Evolutionary conservation across 129 eudicot genomes (phyloP).

Genomic region (Smallanthus sonchifolius): DNA sequence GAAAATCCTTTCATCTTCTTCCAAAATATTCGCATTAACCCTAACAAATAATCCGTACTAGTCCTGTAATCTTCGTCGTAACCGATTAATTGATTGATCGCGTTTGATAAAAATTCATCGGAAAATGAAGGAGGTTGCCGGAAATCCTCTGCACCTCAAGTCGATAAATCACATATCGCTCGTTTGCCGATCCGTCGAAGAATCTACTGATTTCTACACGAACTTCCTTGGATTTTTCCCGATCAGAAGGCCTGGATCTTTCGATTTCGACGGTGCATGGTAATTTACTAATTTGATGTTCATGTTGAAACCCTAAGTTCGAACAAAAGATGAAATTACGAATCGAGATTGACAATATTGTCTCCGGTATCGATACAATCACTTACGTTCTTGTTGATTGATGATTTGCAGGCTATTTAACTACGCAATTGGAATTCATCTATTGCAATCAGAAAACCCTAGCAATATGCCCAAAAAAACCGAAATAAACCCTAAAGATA

Average conservation of each 20-base stretch:
- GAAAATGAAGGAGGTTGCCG: slow-evolving; percentile 50
- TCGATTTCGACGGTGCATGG: slow-evolving; percentile 93
- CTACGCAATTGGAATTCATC: slow-evolving; percentile 83
- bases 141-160: slow-evolving; percentile 68
- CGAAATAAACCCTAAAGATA: slow-evolving; percentile 79
- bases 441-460: slow-evolving; percentile 62
- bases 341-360: not conserved
- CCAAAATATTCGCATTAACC: not conserved
- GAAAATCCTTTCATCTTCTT: not conserved
- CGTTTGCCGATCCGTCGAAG: slow-evolving; percentile 64
- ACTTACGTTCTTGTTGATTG: not conserved
- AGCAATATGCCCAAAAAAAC: slow-evolving; percentile 50
- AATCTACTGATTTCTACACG: slow-evolving; percentile 65
- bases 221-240: slow-evolving; percentile 83
- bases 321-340: not conserved
- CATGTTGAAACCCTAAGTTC: not conserved
- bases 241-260: slow-evolving; percentile 79
- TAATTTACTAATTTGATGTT: slow-evolving; percentile 8
- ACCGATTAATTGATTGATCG: not conserved
- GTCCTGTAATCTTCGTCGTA: not conserved
- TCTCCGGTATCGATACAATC: not conserved
- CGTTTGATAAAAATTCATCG: not conserved
- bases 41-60: not conserved
- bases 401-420: slow-evolving; percentile 52
- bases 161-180: slow-evolving; percentile 85